Evolutionary conservation across 2,329 filamentous ascomycete species (phyloP).

Genomic region (Colletotrichum tamarilloi): DNA sequence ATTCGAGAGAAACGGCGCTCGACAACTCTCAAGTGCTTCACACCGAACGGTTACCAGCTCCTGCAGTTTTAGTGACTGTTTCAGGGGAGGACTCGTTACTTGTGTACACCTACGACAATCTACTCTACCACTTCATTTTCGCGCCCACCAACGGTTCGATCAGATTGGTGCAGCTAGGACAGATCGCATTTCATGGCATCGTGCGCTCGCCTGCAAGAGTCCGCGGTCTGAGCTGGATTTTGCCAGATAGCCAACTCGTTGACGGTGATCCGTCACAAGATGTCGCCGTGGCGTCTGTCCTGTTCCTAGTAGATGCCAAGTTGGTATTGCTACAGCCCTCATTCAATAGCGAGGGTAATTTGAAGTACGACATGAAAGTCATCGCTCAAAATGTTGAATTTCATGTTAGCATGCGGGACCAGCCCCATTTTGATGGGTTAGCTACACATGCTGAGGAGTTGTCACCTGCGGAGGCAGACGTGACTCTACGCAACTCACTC

Average conservation of each 20-base stretch:
- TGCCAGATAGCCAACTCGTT: conserved; percentile 88
- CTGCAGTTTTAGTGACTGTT: conserved; percentile 89
- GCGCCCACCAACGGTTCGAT: conserved; percentile 75
- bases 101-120: conserved; percentile 97
- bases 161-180: conserved; percentile 90
- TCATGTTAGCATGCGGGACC: conserved; percentile 91
- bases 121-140: conserved; percentile 95
- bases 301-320: conserved; percentile 98
- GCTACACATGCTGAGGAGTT: conserved; percentile 13
- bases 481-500: conserved; percentile 79
- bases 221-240: conserved; percentile 92
- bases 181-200: conserved; percentile 97
- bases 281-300: conserved; percentile 89
- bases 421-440: conserved; percentile 60
- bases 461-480: conserved; percentile 32
- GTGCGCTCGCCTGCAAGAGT: conserved; percentile 93
- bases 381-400: conserved; percentile 97
- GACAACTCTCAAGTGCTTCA: conserved; percentile 80
- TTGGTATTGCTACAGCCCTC: conserved; percentile 92
- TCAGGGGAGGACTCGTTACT: conserved; percentile 95
- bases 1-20: conserved; percentile 85
- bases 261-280: conserved; percentile 97
- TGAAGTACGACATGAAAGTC: conserved; percentile 98
- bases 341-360: conserved; percentile 80
- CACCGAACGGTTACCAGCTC: conserved; percentile 80